Base-by-base conservation (phyloP, 2,329 filamentous ascomycete genomes). In the Alternaria sp. region DNA sequence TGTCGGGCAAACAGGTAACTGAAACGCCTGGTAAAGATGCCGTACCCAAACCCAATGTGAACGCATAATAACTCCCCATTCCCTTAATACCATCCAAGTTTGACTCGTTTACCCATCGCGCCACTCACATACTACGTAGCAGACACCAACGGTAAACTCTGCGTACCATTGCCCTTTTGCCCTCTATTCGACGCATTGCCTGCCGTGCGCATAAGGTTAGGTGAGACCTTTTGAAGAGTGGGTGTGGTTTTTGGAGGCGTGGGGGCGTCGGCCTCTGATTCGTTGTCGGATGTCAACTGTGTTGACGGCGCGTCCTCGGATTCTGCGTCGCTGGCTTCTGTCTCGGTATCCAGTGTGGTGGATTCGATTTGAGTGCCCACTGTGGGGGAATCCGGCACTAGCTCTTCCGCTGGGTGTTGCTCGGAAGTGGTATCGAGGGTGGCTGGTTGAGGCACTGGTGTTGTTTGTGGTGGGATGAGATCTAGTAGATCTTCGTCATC, bases 151-250 rank as follows among this genome's bases (percentile, higher is more conserved):
- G 70, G 71, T 32, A 75, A 38, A 40, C 64, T 71, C 38, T 60
- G 62, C 18, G 67, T 65, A 18, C 55, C 68, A 12, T 20, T 50
- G 2, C 69, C 69, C 16, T 53, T 40, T 16, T 66, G 57, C 1
- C 65, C 64, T 25, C 70, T 54, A 5, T 40, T 45, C 2, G 65
- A 27, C 4, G 62, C 57, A 27, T 66, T 66, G 3, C 72, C 73
- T 0, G 73, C 72, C 14, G 73, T 76, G 22, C 73, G 72, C 73
- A 75, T 74, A 5, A 66, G 51, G 22, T 72, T 70, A 3, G 70
- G 69, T 3, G 67, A 66, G 2, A 70, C 22, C 4, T 67, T 65
- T 1, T 64, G 44, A 2, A 54, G n/a, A 7, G 5, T 36, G 27
- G 7, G 41, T 28, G 28, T 57, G 25, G 40, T 43, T 16, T 43